Conservation (phyloP, 2,329 filamentous ascomycete genomes). For the Monilinia laxa region DNA sequence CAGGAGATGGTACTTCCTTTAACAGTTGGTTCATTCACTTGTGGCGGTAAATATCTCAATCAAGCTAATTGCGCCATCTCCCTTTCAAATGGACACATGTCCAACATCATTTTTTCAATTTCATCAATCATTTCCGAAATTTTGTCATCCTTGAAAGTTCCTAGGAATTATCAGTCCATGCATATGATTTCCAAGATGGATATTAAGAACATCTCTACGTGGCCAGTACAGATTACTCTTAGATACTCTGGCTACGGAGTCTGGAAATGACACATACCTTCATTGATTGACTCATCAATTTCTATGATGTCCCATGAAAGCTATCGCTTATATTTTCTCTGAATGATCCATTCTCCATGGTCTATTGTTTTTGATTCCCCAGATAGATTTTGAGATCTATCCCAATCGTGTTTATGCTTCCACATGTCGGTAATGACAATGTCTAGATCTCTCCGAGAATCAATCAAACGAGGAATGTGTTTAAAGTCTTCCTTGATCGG, state of each 20-base stretch:
- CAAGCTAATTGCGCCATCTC: too few species aligned
- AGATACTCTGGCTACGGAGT: not conserved
- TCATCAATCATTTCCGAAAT: not conserved
- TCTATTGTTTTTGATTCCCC: too few species aligned
- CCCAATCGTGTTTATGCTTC: not conserved
- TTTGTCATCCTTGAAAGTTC: not conserved
- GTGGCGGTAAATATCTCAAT: too few species aligned
- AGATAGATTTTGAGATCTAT: not conserved
- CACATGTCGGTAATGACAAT: not conserved
- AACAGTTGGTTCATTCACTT: too few species aligned
- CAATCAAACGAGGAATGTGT: too few species aligned
- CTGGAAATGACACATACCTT: not conserved
- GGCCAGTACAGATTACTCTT: too few species aligned
- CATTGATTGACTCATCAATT: not conserved
- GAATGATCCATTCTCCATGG: not conserved
- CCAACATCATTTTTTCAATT: not conserved
- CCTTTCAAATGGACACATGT: not conserved
- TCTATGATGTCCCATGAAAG: not conserved
- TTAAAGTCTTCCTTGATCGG: too few species aligned
- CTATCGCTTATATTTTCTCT: not conserved
- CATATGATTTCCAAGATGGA: too few species aligned
- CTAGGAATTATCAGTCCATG: not conserved
- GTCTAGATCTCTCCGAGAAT: not conserved
- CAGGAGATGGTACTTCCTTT: too few species aligned
- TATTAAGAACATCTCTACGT: too few species aligned